Conservation (phyloP, 106 monocot species). For the Xerophyta viscosa region DNA sequence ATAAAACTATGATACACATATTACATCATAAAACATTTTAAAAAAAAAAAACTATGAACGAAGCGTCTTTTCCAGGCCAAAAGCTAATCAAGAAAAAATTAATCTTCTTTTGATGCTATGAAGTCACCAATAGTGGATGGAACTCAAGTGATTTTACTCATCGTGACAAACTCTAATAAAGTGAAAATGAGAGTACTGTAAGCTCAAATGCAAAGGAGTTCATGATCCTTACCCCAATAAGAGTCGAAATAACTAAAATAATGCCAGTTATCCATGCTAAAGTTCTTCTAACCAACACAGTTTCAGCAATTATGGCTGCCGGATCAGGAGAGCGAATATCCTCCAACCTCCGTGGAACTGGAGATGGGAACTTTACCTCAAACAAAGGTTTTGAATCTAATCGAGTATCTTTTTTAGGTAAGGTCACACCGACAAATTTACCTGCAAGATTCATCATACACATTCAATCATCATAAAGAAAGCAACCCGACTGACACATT, state of each 20-base stretch:
- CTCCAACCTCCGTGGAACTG: slow-evolving; percentile 30
- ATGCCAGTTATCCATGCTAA: slow-evolving; percentile 96
- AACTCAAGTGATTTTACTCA: no score
- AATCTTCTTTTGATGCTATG: no score
- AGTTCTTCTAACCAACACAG: slow-evolving; percentile 49
- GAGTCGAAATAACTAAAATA: slow-evolving; percentile 73
- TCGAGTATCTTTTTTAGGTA: slow-evolving; percentile 26
- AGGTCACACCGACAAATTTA: slow-evolving; percentile 54
- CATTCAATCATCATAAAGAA: no score
- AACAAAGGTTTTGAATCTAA: slow-evolving; percentile 14
- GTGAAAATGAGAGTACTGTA: neutral
- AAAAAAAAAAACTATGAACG: no score
- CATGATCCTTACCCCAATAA: slow-evolving; percentile 60
- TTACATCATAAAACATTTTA: no score
- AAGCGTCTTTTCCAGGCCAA: no score
- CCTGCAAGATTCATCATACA: slow-evolving; percentile 34
- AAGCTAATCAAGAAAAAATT: no score
- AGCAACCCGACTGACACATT: no score
- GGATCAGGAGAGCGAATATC: no score
- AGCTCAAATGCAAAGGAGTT: neutral
- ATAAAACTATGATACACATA: no score
- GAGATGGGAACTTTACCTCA: slow-evolving; percentile 24
- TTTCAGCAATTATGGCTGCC: slow-evolving; percentile 17
- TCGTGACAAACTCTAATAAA: neutral
- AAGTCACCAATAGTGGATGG: no score